Base-by-base conservation (phyloP, 2,329 filamentous ascomycete genomes). In the Pseudogymnoascus sp. region DNA sequence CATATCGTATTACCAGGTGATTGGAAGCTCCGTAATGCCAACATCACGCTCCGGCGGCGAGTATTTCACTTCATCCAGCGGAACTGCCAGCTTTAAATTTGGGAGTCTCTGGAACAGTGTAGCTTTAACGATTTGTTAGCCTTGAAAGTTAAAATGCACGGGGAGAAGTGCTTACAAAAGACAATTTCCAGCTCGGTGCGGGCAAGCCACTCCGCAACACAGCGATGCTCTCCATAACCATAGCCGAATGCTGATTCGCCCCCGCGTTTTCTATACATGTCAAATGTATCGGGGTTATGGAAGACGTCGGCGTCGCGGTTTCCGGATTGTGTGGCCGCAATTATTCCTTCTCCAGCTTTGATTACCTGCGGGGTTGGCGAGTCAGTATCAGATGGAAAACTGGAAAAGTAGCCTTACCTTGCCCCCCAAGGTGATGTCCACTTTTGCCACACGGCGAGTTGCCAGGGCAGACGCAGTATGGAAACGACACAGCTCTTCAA, bases 401-500 rank as follows among this genome's bases (percentile, higher is more conserved):
- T 27, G 33, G n/a, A 55, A 12, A 13, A n/a, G 4, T 12, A 7
- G 2, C 6, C 61, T 7, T 66, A 72, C 73, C 69, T 77, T 75
- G 8, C 76, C 78, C 3, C 76, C 75, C 21, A 80, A 68, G 36
- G 73, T 72, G 21, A 81, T 70, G 61, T 81, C 78, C 15, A 74
- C 77, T 66, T 80, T 80, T 5, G 79, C 78, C 1, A 78, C 78
- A 12, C 80, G 71, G 61, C 78, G 77, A 35, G 79, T 79, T 0
- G 78, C 78, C 62, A 81, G 69, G 1, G 79, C 74, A 0, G 77
- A 80, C 0, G 74, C 77, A 0, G 78, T 80, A 64, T 81, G 78
- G 64, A 72, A 81, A 5, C 79, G 73, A 65, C 77, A 80, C 0
- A 81, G 73, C 68, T 82, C 80, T 44, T 79, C 74, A 0, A 82